Evolutionary conservation across 2,329 filamentous ascomycete species (phyloP), one percentile per base, ranked within the genome.

Genomic region (Sporothrix protearum): DNA sequence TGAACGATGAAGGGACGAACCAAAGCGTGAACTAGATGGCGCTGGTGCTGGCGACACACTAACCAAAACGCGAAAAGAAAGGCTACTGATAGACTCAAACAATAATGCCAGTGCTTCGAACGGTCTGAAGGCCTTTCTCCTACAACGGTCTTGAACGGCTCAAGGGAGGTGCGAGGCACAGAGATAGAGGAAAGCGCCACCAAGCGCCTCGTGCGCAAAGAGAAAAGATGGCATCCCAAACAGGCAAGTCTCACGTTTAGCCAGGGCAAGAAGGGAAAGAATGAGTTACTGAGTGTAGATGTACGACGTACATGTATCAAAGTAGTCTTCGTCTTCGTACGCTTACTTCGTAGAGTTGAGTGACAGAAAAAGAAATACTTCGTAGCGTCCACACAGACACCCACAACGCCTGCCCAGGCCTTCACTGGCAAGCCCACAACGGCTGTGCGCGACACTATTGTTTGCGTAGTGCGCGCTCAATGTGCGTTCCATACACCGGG

Each of bases 161-260:
- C 16, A 16, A 36, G 55, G 28, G n/a, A 36, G 53, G 53, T n/a
- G 28, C 12, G 28, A 57, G 12, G 2, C 12, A 12, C 12, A 42
- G 10, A 14, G 7, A 42, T 5, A 42, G 39, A 42, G 39, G 25
- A 57, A 33, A 45, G 22, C 59, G 59, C n/a, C 36, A 45, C 36
- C 12, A 3, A 64, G 36, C 19, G 33, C n/a, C 22, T 12, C 55
- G 19, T 25, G 12, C 53, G 28, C 53, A 33, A 47, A 19, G 14
- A 47, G 42, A 4, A 19, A 64, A 45, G 59, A 64, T 64, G 49
- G 33, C 16, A 66, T 42, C 61, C 39, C 39, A 47, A 64, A 64
- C 1, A 10, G 39, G 39, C 36, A 47, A n/a, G 61, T 64, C 36
- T 22, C 61, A 64, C 36, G 39, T 64, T 64, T 47, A 14, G 39